Percentiles rank a stretch among this genome's conserved stretches.
Conservation (phyloP, 306 rosid genomes). For the Cicer pinnatifidum region DNA sequence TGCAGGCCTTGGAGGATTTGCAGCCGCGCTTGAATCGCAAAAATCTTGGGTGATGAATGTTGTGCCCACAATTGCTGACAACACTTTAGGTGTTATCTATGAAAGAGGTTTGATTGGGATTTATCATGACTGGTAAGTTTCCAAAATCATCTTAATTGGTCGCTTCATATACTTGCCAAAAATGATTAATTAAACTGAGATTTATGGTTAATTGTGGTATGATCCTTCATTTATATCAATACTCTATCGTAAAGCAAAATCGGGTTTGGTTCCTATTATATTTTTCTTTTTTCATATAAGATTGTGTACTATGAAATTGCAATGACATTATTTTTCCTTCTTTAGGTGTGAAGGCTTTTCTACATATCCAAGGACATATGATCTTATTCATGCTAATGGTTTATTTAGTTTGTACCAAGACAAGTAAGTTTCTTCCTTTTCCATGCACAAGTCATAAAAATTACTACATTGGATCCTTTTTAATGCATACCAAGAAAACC, state of each 20-base stretch:
- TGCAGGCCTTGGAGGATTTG: slow-evolving; percentile 97
- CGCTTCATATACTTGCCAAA: background rate
- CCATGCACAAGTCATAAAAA: background rate
- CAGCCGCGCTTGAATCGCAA: slow-evolving; percentile 80
- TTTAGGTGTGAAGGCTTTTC: slow-evolving; percentile 99
- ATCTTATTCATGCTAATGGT: slow-evolving; percentile 81
- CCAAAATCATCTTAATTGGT: slow-evolving; percentile 20
- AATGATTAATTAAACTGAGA: background rate
- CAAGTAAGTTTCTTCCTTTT: slow-evolving; percentile 62
- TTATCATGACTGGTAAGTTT: slow-evolving; percentile 90
- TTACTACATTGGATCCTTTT: background rate
- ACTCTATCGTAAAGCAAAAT: no score
- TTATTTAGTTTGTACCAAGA: slow-evolving; percentile 78
- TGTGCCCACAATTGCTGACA: slow-evolving; percentile 75
- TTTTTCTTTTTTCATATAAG: no score
- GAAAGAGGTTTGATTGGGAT: slow-evolving; percentile 98
- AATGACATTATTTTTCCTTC: slow-evolving; percentile 41
- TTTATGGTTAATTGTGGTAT: background rate
- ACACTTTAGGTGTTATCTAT: slow-evolving; percentile 81
- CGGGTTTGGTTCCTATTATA: no score
- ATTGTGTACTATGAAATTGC: slow-evolving; percentile 11
- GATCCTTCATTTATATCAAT: no score
- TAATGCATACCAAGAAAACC: no score
- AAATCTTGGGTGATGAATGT: slow-evolving; percentile 98
- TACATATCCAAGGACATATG: slow-evolving; percentile 97